These are phyloP conservation scores for Bryoglossum gracile DNA, from an alignment of 495 filamentous ascomycete genomes.

Conservation along the genomic window DNA sequence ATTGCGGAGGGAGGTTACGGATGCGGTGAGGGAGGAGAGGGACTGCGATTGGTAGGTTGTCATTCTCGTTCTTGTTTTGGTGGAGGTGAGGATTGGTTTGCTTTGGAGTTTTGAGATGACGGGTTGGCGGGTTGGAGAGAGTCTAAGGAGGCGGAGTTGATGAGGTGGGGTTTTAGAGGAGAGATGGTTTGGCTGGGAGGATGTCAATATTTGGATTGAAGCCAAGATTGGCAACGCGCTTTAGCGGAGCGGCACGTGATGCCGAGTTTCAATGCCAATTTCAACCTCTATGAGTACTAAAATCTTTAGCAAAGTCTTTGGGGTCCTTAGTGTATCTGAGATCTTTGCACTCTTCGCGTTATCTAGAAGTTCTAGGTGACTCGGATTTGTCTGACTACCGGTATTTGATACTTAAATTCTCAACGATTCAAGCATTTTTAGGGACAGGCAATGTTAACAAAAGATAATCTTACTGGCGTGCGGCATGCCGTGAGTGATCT, in stretches of 20 bases:
- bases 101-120: not conserved
- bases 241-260: not conserved
- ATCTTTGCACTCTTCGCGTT: no score
- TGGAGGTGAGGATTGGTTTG: not conserved
- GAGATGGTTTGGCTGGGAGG: not conserved
- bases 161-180: not conserved
- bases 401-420: no score
- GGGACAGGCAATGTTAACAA: no score
- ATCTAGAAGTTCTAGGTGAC: no score
- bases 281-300: no score
- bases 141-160: not conserved
- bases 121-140: not conserved
- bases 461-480: no score
- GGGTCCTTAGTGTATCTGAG: no score
- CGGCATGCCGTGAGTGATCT: no score
- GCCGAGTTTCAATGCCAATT: no score
- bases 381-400: no score
- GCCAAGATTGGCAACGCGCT: not conserved
- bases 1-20: slow-evolving; percentile 62
- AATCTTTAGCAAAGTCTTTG: no score
- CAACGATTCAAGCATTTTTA: no score
- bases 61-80: not conserved
- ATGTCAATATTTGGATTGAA: slow-evolving; percentile 7
- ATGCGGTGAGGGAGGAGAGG: slow-evolving; percentile 27
- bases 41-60: slow-evolving; percentile 6